Conservation (phyloP, 2,329 filamentous ascomycete species). For the Beauveria australis region DNA sequence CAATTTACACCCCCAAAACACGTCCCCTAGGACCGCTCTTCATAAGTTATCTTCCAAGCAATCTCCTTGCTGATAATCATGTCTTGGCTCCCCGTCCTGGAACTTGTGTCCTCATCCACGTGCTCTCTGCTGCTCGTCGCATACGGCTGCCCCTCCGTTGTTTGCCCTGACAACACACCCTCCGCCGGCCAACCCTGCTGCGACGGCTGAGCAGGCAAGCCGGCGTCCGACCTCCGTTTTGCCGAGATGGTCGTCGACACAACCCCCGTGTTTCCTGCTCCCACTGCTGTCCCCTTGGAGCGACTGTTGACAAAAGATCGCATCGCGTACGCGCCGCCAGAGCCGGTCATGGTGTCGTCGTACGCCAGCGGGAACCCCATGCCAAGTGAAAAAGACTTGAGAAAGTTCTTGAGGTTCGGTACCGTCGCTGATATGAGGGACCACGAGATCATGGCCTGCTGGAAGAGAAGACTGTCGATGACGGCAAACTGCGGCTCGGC, state of each 20-base stretch:
- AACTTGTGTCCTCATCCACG: slow-evolving; percentile 5
- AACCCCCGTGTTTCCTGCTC: not conserved
- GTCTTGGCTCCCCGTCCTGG: slow-evolving; percentile 14
- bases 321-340: slow-evolving; percentile 10
- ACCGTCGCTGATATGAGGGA: slow-evolving; percentile 18
- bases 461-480: slow-evolving; percentile 13
- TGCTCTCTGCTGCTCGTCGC: slow-evolving; percentile 1
- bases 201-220: not conserved
- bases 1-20: not conserved
- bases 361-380: slow-evolving; percentile 12
- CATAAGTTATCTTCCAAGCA: slow-evolving; percentile 12
- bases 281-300: slow-evolving; percentile 1
- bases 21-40: not conserved
- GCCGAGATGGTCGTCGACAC: slow-evolving; percentile 3
- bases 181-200: not conserved
- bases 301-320: slow-evolving; percentile 6
- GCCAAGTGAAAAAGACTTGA: slow-evolving; percentile 15
- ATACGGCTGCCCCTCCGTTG: not conserved
- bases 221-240: not conserved
- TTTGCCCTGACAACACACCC: not conserved
- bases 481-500: slow-evolving; percentile 14
- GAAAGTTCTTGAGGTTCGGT: slow-evolving; percentile 17
- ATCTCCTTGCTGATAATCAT: slow-evolving; percentile 16
- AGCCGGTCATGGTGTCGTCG: slow-evolving; percentile 9
- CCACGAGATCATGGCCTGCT: slow-evolving; percentile 15